Evolutionary conservation across 1,139 yeast genomes (phyloP), one percentile per base, ranked within the genome.

Genomic region (Blastobotrys persicus): DNA sequence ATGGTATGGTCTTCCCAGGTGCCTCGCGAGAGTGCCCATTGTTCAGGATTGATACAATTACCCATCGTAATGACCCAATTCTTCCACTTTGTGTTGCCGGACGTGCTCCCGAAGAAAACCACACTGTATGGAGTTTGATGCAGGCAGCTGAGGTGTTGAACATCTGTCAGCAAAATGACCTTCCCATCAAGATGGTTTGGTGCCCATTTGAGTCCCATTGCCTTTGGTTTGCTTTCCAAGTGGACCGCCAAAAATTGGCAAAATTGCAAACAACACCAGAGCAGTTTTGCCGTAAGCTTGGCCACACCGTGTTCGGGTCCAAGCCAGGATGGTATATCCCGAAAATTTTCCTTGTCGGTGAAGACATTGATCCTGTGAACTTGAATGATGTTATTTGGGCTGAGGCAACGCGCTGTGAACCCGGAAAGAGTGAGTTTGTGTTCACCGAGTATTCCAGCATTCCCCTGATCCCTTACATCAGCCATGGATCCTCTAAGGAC

Each of bases 331-430:
- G 14, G 16, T 26, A 26, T 13, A 18, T 40, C 20, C 43, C 32
- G 4, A 26, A 31, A 17, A 12, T 40, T 4, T 4, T 40, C 18
- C 31, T 40, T 11, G 43, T 40, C 11, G 43, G 43, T 13, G 43
- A 40, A 11, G 43, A 40, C 33, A 20, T 40, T 11, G 43, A 40
- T 23, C 34, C 34, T 23, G 11, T 19, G 14, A 40, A 40, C 16
- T 18, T 40, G 14, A 26, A 40, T 3, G 43, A 40, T 26, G 33
- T 40, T n/a, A 26, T 40, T 4, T 40, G 43, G 43, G 43, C 43
- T 3, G 11, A 18, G 18, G 32, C 43, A 4, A 40, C 43, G 20
- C 17, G 43, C 4, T 7, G 43, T 7, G 20, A 17, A 9, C 43
- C 43, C 12, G 43, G 43, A 14, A 40, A 13, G 11, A 13, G 19